Conservation (phyloP, 768 basidiomycete species). For the Leccinellum luteum region DNA sequence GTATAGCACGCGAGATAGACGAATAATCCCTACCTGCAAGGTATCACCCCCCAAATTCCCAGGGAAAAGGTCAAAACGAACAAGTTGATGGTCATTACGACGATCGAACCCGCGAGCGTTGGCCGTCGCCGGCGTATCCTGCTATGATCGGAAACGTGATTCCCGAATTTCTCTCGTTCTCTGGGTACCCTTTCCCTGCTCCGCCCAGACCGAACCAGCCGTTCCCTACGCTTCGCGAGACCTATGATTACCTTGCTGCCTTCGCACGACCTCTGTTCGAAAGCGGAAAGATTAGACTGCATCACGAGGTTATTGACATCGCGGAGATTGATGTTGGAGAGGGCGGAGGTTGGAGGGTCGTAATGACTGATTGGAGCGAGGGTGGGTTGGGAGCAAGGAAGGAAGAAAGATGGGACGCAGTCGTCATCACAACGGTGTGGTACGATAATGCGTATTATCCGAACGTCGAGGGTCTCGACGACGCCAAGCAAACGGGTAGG, state of each 20-base stretch:
- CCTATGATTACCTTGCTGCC: slow-evolving; percentile 24
- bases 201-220: slow-evolving; percentile 24
- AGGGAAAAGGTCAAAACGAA: neutral
- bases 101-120: slow-evolving; percentile 18
- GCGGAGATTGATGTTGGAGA: slow-evolving; percentile 32
- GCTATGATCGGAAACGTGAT: slow-evolving; percentile 50
- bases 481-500: slow-evolving; percentile 31
- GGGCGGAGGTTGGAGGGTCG: slow-evolving; percentile 39
- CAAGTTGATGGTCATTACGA: neutral
- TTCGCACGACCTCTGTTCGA: slow-evolving; percentile 27
- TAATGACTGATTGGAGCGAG: slow-evolving; percentile 36
- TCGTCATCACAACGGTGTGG: slow-evolving; percentile 46
- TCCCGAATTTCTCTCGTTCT: slow-evolving; percentile 38
- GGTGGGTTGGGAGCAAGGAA: slow-evolving; percentile 17
- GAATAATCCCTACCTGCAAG: neutral
- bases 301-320: slow-evolving; percentile 39
- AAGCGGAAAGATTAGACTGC: slow-evolving; percentile 37
- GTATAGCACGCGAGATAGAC: neutral
- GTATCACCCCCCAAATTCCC: slow-evolving; percentile 8
- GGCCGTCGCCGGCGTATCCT: slow-evolving; percentile 49
- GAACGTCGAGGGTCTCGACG: slow-evolving; percentile 40
- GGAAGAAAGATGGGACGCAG: slow-evolving; percentile 47
- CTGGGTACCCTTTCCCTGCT: slow-evolving; percentile 28
- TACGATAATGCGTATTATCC: slow-evolving; percentile 48
- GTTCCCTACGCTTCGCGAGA: slow-evolving; percentile 30